Conservation (phyloP, 2,329 filamentous ascomycete genomes). For the Arthrobotrys iridis region DNA sequence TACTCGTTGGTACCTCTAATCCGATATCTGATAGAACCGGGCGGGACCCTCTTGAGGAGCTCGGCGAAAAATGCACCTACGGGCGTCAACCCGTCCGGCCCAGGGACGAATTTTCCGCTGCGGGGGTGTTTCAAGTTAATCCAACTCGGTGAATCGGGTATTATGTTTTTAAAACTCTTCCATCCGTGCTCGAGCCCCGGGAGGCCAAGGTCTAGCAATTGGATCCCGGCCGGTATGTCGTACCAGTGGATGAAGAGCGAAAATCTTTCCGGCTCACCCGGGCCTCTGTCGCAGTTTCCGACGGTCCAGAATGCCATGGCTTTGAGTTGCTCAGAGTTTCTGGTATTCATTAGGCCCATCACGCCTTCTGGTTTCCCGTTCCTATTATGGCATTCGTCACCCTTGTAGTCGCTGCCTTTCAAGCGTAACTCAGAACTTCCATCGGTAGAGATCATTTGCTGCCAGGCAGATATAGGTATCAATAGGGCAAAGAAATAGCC, state of each 20-base stretch:
- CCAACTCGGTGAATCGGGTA: slow-evolving; percentile 21
- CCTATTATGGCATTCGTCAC: slow-evolving; percentile 13
- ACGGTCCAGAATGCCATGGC: slow-evolving; percentile 21
- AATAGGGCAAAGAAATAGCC: not conserved
- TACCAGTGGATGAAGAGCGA: slow-evolving; percentile 35
- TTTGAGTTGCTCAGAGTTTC: slow-evolving; percentile 3
- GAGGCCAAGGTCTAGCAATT: slow-evolving; percentile 25
- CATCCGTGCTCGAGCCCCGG: slow-evolving; percentile 32
- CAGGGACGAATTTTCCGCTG: slow-evolving; percentile 3
- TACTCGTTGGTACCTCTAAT: slow-evolving; percentile 22
- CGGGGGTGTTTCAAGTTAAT: not conserved
- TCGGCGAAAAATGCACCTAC: slow-evolving; percentile 15
- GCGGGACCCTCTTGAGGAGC: slow-evolving; percentile 14
- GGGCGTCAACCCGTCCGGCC: not conserved
- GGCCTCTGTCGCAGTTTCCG: slow-evolving; percentile 6
- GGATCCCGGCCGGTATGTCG: slow-evolving; percentile 15
- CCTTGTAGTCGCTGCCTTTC: not conserved
- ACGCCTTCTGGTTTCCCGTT: slow-evolving; percentile 10
- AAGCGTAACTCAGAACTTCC: not conserved
- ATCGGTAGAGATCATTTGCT: slow-evolving; percentile 18
- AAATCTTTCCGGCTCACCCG: not conserved
- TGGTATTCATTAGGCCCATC: slow-evolving; percentile 34
- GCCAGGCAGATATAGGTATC: slow-evolving; percentile 9
- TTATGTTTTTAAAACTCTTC: slow-evolving; percentile 22
- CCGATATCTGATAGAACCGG: slow-evolving; percentile 18